Evolutionary conservation across 2,329 filamentous ascomycete genomes (phyloP).

Genomic region (Colletotrichum sp.): DNA sequence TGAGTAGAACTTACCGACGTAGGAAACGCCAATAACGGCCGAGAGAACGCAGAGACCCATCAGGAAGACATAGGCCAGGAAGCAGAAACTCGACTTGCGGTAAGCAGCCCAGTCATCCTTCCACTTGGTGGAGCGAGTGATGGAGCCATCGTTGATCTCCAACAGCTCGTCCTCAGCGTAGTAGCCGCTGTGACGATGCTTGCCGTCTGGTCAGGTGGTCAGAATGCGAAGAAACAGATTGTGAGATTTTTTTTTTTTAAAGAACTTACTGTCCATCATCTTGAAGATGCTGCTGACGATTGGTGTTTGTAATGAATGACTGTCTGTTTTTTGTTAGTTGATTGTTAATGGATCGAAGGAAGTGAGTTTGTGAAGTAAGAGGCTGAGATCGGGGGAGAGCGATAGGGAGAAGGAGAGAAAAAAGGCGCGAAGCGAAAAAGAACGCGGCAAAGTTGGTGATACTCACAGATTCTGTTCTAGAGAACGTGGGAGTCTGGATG

Average conservation of each 20-base stretch:
- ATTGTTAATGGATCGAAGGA: neutral
- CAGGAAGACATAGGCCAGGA: neutral
- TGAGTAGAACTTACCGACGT: neutral
- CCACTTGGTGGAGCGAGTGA: neutral
- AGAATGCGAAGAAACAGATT: neutral
- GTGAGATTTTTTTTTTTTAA: neutral
- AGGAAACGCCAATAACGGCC: neutral
- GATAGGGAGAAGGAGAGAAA: neutral
- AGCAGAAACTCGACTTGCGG: slow-evolving; percentile 12
- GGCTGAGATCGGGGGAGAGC: neutral
- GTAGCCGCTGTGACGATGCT: neutral
- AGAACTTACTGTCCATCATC: neutral
- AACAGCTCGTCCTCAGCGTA: slow-evolving; percentile 3
- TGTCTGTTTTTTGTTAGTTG: neutral
- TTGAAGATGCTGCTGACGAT: neutral
- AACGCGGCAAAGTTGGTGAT: neutral
- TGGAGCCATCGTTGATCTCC: neutral
- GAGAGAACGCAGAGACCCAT: neutral
- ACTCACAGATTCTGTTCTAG: slow-evolving; percentile 2
- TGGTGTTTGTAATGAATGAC: neutral
- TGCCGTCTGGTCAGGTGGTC: neutral
- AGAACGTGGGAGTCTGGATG: neutral
- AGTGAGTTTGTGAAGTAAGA: neutral
- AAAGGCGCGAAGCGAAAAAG: neutral
- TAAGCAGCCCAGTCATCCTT: slow-evolving; percentile 3